Evolutionary conservation across 306 rosid genomes (phyloP).

Genomic region (Carpinus viminea): DNA sequence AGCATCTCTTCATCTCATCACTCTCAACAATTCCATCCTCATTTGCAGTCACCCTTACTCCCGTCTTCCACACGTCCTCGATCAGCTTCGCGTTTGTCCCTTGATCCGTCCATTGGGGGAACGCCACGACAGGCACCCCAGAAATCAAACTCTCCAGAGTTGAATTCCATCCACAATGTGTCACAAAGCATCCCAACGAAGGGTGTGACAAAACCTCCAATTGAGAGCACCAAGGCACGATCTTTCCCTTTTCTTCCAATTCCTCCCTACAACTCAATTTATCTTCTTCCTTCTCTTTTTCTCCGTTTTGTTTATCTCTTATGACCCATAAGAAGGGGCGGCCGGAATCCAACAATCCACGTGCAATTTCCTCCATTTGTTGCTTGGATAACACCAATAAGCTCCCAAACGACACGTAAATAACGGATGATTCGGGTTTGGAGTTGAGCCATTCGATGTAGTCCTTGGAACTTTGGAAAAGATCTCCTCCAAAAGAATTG

Average conservation of each 20-base stretch:
- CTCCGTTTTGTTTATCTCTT: slow-evolving; percentile 10
- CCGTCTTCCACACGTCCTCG: slow-evolving; percentile 48
- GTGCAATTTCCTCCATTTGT: slow-evolving; percentile 61
- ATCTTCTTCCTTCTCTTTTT: slow-evolving; percentile 4
- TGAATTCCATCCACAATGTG: slow-evolving; percentile 68
- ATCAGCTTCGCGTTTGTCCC: slow-evolving; percentile 51
- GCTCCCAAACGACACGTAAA: slow-evolving; percentile 69
- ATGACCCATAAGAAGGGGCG: slow-evolving; percentile 60
- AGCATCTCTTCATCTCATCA: slow-evolving; percentile 45
- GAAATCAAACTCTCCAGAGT: slow-evolving; percentile 40
- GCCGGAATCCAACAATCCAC: slow-evolving; percentile 46
- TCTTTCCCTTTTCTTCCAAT: slow-evolving; percentile 37
- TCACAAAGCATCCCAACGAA: slow-evolving; percentile 55
- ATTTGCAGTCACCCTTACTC: slow-evolving; percentile 41
- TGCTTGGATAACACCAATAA: slow-evolving; percentile 21
- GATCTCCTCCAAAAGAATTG: slow-evolving; percentile 44
- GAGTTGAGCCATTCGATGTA: slow-evolving; percentile 56
- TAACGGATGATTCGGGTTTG: slow-evolving; percentile 41
- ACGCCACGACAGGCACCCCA: slow-evolving; percentile 53
- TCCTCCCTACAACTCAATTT: slow-evolving; percentile 25
- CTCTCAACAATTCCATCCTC: slow-evolving; percentile 37
- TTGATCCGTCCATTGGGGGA: slow-evolving; percentile 62
- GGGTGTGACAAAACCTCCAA: slow-evolving; percentile 52
- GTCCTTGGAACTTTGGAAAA: slow-evolving; percentile 12
- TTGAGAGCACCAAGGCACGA: slow-evolving; percentile 62